These are phyloP conservation scores for Colletotrichum spinosum DNA, from an alignment of 2,329 filamentous ascomycete genomes.

Conservation along the genomic window DNA sequence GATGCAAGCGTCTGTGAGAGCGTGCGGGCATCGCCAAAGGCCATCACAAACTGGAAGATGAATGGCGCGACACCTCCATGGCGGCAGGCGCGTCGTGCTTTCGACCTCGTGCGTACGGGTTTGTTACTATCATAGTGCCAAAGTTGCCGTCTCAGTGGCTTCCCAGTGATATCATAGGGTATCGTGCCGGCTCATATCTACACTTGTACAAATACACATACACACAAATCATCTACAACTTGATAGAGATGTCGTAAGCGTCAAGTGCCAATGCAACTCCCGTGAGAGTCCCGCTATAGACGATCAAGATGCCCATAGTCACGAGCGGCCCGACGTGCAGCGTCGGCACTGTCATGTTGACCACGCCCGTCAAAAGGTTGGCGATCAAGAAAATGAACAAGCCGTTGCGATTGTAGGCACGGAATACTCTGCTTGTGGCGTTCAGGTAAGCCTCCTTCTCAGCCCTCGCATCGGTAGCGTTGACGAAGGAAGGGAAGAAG, in stretches of 20 bases:
- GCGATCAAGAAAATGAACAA: constrained; percentile 86
- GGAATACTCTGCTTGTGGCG: constrained; percentile 84
- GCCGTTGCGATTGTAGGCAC: constrained; percentile 90
- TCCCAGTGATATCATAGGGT: not conserved
- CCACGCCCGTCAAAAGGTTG: constrained; percentile 87
- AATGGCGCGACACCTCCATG: too few relatives aligned
- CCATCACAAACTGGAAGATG: too few relatives aligned
- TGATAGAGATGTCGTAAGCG: constrained; percentile 74
- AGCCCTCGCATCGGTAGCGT: constrained; percentile 61
- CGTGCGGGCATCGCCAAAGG: too few relatives aligned
- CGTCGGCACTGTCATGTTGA: constrained; percentile 90
- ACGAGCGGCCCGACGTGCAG: constrained; percentile 73
- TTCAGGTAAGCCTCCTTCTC: constrained; percentile 74
- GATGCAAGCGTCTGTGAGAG: too few relatives aligned
- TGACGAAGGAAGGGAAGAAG: constrained; percentile 80
- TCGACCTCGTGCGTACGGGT: too few relatives aligned
- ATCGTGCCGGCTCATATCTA: constrained; percentile 6
- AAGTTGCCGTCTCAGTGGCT: not conserved
- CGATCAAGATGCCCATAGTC: constrained; percentile 80
- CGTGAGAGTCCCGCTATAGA: constrained; percentile 77
- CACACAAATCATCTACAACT: constrained; percentile 63
- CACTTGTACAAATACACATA: constrained; percentile 11
- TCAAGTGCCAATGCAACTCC: constrained; percentile 76
- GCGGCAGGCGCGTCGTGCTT: too few relatives aligned
- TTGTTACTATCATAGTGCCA: too few relatives aligned